Evolutionary conservation across 1,284 basidiomycete genomes (phyloP), one percentile per base, ranked within the genome.

Genomic region (Irpex rosettiformis): DNA sequence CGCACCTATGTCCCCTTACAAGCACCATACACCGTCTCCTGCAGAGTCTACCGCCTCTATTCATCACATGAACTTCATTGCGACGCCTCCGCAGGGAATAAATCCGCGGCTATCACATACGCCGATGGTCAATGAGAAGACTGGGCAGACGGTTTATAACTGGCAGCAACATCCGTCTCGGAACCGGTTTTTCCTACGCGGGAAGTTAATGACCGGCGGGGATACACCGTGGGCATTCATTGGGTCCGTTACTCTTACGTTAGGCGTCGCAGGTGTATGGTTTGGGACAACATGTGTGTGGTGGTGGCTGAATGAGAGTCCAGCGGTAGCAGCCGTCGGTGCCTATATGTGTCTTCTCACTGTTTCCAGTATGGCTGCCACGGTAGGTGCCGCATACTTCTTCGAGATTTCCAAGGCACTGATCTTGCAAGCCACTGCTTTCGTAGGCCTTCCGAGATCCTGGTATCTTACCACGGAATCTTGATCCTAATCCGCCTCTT

Each of bases 401-500:
- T 24, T 29, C 47, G 52, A 28, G 30, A 27, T 48, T 28, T 37
- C 49, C 47, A 60, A 63, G 60, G 61, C 33, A 37, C 33, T 8
- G 33, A 37, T 37, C 33, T 37, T 37, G 33, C 33, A 8, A 37
- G 16, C 33, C 11, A 51, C 48, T n/a, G 25, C 24, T 49, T n/a
- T 55, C 70, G 65, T 61, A 91, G 78, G 89, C 93, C 3, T 86
- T 89, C 65, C 81, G 85, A 53, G 95, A 98, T 72, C 95, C 94
- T 52, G 94, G 94, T 4, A 94, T 97, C 61, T 73, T 98, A 27
- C 94, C 94, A 8, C 83, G 94, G 2, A 78, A 89, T 69, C 75
- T 97, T 52, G 94, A 97, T 75, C 86, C 81, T 22, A 85, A 92
- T 62, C 94, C 93, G 0, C 93, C 92, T 7, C 85, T 85, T 64